Percentiles rank a stretch among this genome's conserved stretches.
Conservation (phyloP, 2,329 filamentous ascomycete genomes). For the Cyphellophora attinorum region DNA sequence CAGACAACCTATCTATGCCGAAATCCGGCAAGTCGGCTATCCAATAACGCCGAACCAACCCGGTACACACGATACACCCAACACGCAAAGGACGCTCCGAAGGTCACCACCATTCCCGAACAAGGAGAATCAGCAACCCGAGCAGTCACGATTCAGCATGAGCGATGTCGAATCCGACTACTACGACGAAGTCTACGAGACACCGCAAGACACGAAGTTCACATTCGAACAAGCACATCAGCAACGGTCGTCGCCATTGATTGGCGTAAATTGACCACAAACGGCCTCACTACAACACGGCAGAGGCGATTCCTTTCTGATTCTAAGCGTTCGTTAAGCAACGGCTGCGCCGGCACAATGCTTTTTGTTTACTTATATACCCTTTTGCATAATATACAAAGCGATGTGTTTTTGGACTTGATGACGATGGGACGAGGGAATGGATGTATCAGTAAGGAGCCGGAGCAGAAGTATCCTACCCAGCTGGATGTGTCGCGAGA, state of each 20-base stretch:
- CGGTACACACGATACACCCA: slow-evolving; percentile 6
- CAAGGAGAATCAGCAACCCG: slow-evolving; percentile 4
- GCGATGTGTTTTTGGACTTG: too few species aligned
- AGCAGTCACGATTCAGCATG: slow-evolving; percentile 17
- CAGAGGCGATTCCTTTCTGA: too few species aligned
- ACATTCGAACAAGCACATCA: slow-evolving; percentile 10
- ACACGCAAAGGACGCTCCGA: slow-evolving; percentile 8
- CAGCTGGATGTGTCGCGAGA: too few species aligned
- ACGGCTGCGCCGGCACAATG: too few species aligned
- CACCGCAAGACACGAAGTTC: slow-evolving; percentile 16
- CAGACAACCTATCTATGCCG: slow-evolving; percentile 14
- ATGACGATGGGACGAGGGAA: too few species aligned
- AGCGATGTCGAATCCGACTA: slow-evolving; percentile 13
- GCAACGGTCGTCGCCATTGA: slow-evolving; percentile 3
- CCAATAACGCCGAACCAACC: slow-evolving; percentile 15
- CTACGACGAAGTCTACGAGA: slow-evolving; percentile 17
- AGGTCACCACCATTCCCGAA: slow-evolving; percentile 9
- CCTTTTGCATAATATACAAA: too few species aligned
- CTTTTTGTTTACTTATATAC: too few species aligned
- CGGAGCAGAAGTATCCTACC: too few species aligned
- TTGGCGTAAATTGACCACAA: slow-evolving; percentile 2
- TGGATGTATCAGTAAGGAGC: too few species aligned
- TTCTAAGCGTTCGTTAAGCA: too few species aligned
- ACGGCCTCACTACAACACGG: too few species aligned
- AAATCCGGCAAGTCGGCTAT: slow-evolving; percentile 11